Percentiles rank a stretch among this genome's conserved stretches.
Evolutionary conservation across 75 land plant species (phyloP).

Genomic region (Larix kaempferi): DNA sequence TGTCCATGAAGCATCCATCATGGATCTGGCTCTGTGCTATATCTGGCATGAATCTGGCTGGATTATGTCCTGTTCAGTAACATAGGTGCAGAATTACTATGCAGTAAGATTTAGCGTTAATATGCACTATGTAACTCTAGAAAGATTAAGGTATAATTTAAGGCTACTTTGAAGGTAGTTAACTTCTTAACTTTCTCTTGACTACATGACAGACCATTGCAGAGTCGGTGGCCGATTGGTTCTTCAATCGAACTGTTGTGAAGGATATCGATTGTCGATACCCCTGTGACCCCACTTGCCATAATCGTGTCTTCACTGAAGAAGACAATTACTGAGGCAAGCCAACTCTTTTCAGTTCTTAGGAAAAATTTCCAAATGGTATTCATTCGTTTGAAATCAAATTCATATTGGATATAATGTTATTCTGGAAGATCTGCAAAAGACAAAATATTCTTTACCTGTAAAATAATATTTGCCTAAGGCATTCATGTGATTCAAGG

Average conservation of each 20-base stretch:
- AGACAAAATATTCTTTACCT: background rate
- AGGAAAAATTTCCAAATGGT: background rate
- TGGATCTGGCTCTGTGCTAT: too few relatives aligned
- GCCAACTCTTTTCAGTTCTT: background rate
- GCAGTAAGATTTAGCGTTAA: background rate
- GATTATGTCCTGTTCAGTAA: too few relatives aligned
- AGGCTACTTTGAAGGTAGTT: background rate
- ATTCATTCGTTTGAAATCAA: background rate
- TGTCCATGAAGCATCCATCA: too few relatives aligned
- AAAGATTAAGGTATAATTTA: background rate
- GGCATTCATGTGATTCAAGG: constrained; percentile 1
- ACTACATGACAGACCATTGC: constrained; percentile 57
- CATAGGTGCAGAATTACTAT: background rate
- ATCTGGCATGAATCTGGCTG: too few relatives aligned
- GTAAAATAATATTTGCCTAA: background rate
- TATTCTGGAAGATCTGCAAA: background rate
- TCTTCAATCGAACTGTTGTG: constrained; percentile 36
- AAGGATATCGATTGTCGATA: constrained; percentile 69
- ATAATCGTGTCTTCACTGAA: constrained; percentile 32
- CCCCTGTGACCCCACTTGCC: constrained; percentile 75
- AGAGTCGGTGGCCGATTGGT: constrained; percentile 82
- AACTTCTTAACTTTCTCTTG: constrained; percentile 2
- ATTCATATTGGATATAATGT: background rate
- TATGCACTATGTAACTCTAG: background rate
- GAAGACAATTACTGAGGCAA: background rate